A percentile compares a stretch with the other conserved stretches of the same genome.
Evolutionary conservation across 2,329 filamentous ascomycete species (phyloP).

Genomic region (Hirsutella rhossiliensis): DNA sequence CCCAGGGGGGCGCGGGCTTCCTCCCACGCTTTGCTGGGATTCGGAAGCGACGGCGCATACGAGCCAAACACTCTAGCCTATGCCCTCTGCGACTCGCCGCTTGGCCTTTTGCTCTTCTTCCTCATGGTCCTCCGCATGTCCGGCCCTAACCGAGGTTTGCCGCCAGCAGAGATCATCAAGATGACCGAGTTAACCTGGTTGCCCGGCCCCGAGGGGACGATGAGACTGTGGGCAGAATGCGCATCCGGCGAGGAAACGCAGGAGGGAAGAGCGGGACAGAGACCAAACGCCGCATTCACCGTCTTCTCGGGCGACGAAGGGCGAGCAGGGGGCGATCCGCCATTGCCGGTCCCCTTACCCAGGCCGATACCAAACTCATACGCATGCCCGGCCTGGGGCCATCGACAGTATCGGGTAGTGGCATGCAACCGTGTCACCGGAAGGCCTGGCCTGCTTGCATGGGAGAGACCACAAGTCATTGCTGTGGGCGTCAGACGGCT

Average conservation of each 20-base stretch:
- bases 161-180: constrained; percentile 43
- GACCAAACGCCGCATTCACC: constrained; percentile 32
- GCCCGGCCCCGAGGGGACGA: constrained; percentile 48
- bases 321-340: background rate
- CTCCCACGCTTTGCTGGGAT: constrained; percentile 12
- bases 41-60: constrained; percentile 17
- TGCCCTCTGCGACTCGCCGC: constrained; percentile 49
- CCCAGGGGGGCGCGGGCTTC: constrained; percentile 3
- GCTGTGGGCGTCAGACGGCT: constrained; percentile 27
- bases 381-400: constrained; percentile 37
- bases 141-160: constrained; percentile 28
- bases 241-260: constrained; percentile 17
- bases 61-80: constrained; percentile 46
- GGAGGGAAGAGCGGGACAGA: constrained; percentile 12
- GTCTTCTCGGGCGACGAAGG: constrained; percentile 30
- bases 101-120: constrained; percentile 43
- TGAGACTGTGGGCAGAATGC: constrained; percentile 43
- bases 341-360: constrained; percentile 6
- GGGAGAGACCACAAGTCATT: constrained; percentile 36
- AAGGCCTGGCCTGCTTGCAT: constrained; percentile 31
- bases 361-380: constrained; percentile 19
- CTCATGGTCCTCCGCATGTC: constrained; percentile 32
- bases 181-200: constrained; percentile 53
- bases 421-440: constrained; percentile 26
- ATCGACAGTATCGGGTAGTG: constrained; percentile 28